These are phyloP conservation scores for Diutina pseudorugosa DNA, from an alignment of 1,139 yeast species.

Conservation along the genomic window DNA sequence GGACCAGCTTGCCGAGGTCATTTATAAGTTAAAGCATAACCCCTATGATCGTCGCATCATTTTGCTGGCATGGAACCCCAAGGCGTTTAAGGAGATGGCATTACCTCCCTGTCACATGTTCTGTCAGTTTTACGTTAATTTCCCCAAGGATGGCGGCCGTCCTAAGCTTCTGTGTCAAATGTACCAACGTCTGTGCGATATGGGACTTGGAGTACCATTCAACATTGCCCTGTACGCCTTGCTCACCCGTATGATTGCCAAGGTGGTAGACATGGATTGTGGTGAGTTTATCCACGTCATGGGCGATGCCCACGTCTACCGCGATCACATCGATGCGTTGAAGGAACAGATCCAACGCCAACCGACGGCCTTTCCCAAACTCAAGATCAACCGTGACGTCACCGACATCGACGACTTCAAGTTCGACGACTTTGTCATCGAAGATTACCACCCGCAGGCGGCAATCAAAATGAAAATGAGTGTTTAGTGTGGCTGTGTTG, in stretches of 20 bases:
- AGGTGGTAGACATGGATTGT: constrained; percentile 83
- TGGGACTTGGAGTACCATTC: constrained; percentile 98
- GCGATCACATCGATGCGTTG: constrained; percentile 86
- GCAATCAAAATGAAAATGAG: constrained; percentile 83
- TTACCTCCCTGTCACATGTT: constrained; percentile 97
- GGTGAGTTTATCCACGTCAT: constrained; percentile 91
- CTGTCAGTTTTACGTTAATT: constrained; percentile 85
- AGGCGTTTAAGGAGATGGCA: constrained; percentile 89
- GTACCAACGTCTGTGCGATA: constrained; percentile 97
- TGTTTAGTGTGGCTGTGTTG: constrained; percentile 18
- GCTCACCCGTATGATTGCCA: constrained; percentile 89
- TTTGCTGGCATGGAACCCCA: constrained; percentile 97
- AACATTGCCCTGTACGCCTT: constrained; percentile 94
- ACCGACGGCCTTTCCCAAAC: constrained; percentile 73
- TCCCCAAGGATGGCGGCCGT: constrained; percentile 33
- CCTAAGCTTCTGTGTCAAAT: constrained; percentile 76
- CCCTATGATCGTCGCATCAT: constrained; percentile 94
- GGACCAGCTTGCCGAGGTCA: constrained; percentile 78
- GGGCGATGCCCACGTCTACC: constrained; percentile 95
- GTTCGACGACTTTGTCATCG: constrained; percentile 75
- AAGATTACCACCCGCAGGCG: constrained; percentile 68
- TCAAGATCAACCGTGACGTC: constrained; percentile 46
- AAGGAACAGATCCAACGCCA: constrained; percentile 61
- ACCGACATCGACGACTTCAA: constrained; percentile 73
- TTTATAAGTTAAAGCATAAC: constrained; percentile 66